Conservation (phyloP, 371 early-diverging fungal species). For the Gilbertella persicaria region DNA sequence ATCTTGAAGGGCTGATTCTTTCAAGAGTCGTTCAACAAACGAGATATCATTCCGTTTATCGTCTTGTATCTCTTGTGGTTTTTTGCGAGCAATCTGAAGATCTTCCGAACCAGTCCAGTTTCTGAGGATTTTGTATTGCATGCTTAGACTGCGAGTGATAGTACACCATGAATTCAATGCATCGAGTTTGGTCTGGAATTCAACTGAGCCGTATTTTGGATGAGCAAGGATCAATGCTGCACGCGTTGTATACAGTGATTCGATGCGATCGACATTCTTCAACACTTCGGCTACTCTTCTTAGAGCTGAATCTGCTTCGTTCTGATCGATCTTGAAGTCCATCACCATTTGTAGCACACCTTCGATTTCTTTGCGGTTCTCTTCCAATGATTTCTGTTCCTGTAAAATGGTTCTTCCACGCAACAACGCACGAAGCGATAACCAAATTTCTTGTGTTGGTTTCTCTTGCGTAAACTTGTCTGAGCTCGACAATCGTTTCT, state of each 20-base stretch:
- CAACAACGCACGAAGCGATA: conserved; percentile 69
- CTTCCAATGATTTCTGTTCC: conserved; percentile 70
- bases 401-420: conserved; percentile 64
- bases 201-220: conserved; percentile 68
- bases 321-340: conserved; percentile 60
- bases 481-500: conserved; percentile 65
- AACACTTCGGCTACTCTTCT: conserved; percentile 70
- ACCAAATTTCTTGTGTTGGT: conserved; percentile 74
- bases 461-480: conserved; percentile 54
- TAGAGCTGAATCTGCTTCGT: conserved; percentile 42
- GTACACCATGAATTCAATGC: conserved; percentile 81
- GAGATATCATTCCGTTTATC: conserved; percentile 55
- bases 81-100: conserved; percentile 59
- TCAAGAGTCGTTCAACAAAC: conserved; percentile 83
- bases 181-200: conserved; percentile 71
- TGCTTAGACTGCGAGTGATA: conserved; percentile 69
- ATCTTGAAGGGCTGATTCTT: conserved; percentile 78
- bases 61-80: conserved; percentile 4
- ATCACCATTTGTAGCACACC: conserved; percentile 65
- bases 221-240: conserved; percentile 67
- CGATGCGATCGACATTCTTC: conserved; percentile 74
- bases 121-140: conserved; percentile 73
- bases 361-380: conserved; percentile 66
- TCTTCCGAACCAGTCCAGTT: conserved; percentile 85
- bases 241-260: conserved; percentile 76